Evolutionary conservation across 345 rosid species (phyloP), one percentile per base, ranked within the genome.

Genomic region (Stellera chamaejasme): DNA sequence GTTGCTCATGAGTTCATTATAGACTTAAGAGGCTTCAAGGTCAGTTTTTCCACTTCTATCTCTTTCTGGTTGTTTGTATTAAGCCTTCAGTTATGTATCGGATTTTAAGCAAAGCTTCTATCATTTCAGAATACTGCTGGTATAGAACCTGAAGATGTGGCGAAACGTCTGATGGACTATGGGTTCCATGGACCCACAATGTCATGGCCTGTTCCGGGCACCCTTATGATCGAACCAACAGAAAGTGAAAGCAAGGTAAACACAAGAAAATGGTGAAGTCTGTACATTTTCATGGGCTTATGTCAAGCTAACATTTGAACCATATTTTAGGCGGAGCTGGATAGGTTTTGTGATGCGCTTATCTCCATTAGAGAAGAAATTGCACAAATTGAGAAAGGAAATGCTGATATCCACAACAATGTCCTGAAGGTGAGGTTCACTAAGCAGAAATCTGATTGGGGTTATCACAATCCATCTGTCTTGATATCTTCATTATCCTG

Each of bases 121-220:
- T 60, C 52, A 27, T 63, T 63, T 32, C 77, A 93, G 99, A 75
- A 68, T 65, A 84, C 95, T 49, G 97, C 94, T 54, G 96, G 96
- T 62, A 67, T 93, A 71, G 99, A 89, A 70, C 73, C 97, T 25
- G 99, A 93, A 82, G 99, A 93, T 75, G 99, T 93, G 52, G 99
- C 99, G 12, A 89, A 93, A 69, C 94, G 97, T 61, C 85, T 93
- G 2, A 89, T 89, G 80, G 96, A 89, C 75, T 89, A 93, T 32
- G 96, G 97, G 63, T 93, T 93, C 78, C 97, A 89, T 73, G 99
- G 50, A 55, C 99, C 97, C 28, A 93, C 99, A 67, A 90, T 94
- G 97, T 87, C 99, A 27, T 94, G 95, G 90, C 99, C 99, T 49
- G 99, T 94, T 68, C 92, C 99, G 1, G 96, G 97, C 65, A 94